These are phyloP conservation scores for Fibroporia radiculosa DNA, from an alignment of 768 basidiomycete genomes.

Conservation along the genomic window DNA sequence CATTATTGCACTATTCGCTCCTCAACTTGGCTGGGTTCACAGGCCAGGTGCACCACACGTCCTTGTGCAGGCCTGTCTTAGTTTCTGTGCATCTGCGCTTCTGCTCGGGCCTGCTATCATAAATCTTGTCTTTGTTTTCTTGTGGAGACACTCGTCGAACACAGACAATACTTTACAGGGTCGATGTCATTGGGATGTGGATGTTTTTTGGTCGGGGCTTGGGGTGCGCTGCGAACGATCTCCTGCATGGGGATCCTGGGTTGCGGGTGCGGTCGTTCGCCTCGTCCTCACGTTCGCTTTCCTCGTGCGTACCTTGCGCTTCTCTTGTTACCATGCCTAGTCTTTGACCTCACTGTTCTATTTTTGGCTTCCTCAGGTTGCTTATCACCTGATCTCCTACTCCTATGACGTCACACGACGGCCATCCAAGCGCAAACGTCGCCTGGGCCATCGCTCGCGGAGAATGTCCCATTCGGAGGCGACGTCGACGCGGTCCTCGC, in stretches of 20 bases:
- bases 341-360: neutral
- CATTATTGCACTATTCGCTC: conserved; percentile 33
- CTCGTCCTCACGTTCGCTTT: conserved; percentile 43
- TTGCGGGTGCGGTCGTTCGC: conserved; percentile 44
- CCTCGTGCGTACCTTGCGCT: conserved; percentile 36
- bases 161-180: conserved; percentile 28
- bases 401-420: conserved; percentile 18
- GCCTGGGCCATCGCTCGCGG: conserved; percentile 12
- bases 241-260: conserved; percentile 46
- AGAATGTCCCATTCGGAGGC: conserved; percentile 11
- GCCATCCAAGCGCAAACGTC: conserved; percentile 15
- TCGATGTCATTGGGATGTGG: conserved; percentile 59
- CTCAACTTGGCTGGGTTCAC: conserved; percentile 23
- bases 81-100: conserved; percentile 36
- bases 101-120: conserved; percentile 44
- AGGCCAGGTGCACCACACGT: conserved; percentile 23
- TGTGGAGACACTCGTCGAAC: conserved; percentile 40
- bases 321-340: neutral
- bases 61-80: conserved; percentile 28
- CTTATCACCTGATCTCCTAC: conserved; percentile 20
- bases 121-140: conserved; percentile 47
- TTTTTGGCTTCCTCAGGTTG: conserved; percentile 9
- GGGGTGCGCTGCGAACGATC: conserved; percentile 23
- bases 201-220: conserved; percentile 53
- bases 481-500: conserved; percentile 8